These are phyloP conservation scores for Talaromyces islandicus DNA, from an alignment of 2,329 filamentous ascomycete genomes.

Conservation along the genomic window DNA sequence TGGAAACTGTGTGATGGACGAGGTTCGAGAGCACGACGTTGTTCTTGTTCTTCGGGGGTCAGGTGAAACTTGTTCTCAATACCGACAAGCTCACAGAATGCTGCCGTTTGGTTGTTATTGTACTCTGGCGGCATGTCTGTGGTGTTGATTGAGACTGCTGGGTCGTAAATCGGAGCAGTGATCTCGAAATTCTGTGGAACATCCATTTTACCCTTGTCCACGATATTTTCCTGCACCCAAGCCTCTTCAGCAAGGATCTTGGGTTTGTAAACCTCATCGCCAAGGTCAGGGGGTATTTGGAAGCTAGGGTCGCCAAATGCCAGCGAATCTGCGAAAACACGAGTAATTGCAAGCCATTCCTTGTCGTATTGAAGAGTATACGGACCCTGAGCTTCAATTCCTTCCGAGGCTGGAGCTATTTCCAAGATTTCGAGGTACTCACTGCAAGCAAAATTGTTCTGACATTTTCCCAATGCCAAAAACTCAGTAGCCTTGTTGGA, in stretches of 20 bases:
- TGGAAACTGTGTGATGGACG: constrained; percentile 27
- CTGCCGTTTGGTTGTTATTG: constrained; percentile 77
- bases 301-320: constrained; percentile 56
- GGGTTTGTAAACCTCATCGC: constrained; percentile 61
- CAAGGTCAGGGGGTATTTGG: constrained; percentile 53
- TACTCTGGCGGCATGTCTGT: constrained; percentile 69
- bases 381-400: constrained; percentile 31
- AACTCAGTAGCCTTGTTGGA: constrained; percentile 76
- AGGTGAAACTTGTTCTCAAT: constrained; percentile 72
- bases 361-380: constrained; percentile 72
- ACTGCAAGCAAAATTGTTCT: constrained; percentile 54
- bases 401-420: constrained; percentile 45
- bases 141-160: constrained; percentile 51
- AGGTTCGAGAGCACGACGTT: constrained; percentile 55
- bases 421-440: constrained; percentile 77
- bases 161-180: constrained; percentile 68
- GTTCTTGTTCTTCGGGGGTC: constrained; percentile 62
- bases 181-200: constrained; percentile 73
- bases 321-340: constrained; percentile 66
- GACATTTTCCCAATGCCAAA: constrained; percentile 84
- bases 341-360: constrained; percentile 92
- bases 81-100: constrained; percentile 71
- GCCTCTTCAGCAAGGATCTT: constrained; percentile 62
- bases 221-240: constrained; percentile 79
- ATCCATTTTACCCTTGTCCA: constrained; percentile 53